Conservation (phyloP, 2,329 filamentous ascomycete species). For the Cordyceps javanica region DNA sequence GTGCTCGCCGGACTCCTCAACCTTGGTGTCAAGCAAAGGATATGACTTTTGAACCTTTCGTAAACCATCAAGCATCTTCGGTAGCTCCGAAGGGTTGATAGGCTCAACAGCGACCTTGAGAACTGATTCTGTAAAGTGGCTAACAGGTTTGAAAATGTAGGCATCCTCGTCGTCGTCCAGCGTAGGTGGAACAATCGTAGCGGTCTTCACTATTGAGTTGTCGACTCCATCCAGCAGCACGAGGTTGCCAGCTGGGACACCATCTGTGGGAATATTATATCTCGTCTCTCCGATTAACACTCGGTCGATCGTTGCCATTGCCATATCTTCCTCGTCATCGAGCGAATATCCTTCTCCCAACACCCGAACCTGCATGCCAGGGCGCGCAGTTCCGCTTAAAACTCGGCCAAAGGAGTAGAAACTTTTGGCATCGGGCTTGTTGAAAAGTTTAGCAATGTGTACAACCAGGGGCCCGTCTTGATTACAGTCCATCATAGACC, state of each 20-base stretch:
- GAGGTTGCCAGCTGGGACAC: conserved; percentile 89
- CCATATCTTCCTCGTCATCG: conserved; percentile 98
- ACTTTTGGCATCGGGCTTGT: conserved; percentile 78
- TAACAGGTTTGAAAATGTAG: conserved; percentile 89
- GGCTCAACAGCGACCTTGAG: conserved; percentile 97
- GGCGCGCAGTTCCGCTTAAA: conserved; percentile 81
- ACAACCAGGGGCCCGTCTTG: conserved; percentile 88
- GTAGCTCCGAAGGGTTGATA: conserved; percentile 94
- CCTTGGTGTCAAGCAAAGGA: conserved; percentile 89
- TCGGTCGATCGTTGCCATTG: conserved; percentile 71
- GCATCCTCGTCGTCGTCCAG: conserved; percentile 85
- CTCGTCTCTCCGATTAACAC: conserved; percentile 88
- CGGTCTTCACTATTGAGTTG: conserved; percentile 97
- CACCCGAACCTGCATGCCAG: conserved; percentile 78
- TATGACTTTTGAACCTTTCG: conserved; percentile 98
- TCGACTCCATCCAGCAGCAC: conserved; percentile 89
- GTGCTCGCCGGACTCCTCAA: conserved; percentile 96
- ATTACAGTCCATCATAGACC: conserved; percentile 75
- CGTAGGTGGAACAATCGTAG: conserved; percentile 76
- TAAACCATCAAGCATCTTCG: conserved; percentile 96
- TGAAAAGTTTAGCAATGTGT: conserved; percentile 90
- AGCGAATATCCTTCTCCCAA: conserved; percentile 93
- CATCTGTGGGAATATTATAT: conserved; percentile 88
- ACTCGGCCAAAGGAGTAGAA: conserved; percentile 90
- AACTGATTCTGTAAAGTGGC: conserved; percentile 94